Percentiles rank a stretch among this genome's conserved stretches.
Evolutionary conservation across 352 stramenopile genomes (phyloP).

Genomic region (Phytophthora melonis): DNA sequence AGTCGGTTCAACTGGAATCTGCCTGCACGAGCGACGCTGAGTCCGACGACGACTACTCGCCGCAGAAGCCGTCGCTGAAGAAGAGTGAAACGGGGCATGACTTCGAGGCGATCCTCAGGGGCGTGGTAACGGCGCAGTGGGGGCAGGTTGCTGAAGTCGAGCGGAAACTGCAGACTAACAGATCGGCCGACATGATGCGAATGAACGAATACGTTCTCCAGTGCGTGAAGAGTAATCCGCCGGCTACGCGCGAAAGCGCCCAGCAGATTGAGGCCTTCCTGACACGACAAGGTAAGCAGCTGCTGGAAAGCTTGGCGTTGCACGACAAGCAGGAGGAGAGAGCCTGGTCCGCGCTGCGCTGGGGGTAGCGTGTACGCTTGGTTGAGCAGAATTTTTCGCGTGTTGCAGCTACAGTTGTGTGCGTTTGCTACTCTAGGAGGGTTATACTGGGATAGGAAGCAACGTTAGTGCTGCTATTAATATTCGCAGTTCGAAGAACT

Average conservation of each 20-base stretch:
- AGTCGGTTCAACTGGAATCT: no score
- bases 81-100: not conserved
- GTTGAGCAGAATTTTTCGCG: no score
- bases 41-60: not conserved
- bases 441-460: no score
- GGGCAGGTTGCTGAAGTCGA: not conserved
- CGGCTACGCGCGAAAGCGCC: not conserved
- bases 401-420: no score
- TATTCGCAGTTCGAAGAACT: no score
- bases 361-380: not conserved
- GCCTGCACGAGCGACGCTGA: no score
- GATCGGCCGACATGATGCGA: not conserved
- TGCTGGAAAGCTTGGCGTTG: not conserved
- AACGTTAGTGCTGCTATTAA: no score
- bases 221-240: not conserved
- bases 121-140: not conserved
- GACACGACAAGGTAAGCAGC: not conserved
- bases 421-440: no score
- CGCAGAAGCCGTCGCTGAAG: not conserved
- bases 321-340: not conserved
- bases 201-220: not conserved
- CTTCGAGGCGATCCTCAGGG: not conserved
- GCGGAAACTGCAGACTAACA: not conserved
- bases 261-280: not conserved
- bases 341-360: not conserved